These are phyloP conservation scores for Microsporum ferrugineum DNA, from an alignment of 2,329 filamentous ascomycete species.

Conservation along the genomic window DNA sequence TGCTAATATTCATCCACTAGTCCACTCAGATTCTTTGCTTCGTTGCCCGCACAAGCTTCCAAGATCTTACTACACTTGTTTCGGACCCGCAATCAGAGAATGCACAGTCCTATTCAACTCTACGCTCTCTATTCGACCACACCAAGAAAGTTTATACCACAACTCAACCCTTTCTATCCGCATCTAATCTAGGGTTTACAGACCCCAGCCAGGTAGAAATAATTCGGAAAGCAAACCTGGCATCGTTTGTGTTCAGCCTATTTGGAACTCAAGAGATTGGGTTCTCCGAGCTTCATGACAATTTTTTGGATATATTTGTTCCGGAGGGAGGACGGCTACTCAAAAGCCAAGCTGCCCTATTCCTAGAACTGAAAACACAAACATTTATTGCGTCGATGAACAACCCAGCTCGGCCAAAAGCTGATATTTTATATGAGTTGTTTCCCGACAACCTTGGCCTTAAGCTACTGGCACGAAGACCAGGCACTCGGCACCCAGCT, in stretches of 20 bases:
- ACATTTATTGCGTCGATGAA: slow-evolving; percentile 53
- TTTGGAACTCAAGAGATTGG: slow-evolving; percentile 54
- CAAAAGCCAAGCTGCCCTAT: slow-evolving; percentile 50
- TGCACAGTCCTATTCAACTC: slow-evolving; percentile 50
- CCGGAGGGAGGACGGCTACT: slow-evolving; percentile 47
- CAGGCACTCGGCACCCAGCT: slow-evolving; percentile 43
- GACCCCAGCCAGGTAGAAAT: slow-evolving; percentile 45
- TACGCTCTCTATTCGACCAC: slow-evolving; percentile 52
- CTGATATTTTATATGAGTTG: slow-evolving; percentile 47
- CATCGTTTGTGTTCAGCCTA: slow-evolving; percentile 52
- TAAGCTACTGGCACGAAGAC: slow-evolving; percentile 43
- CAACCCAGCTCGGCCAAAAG: slow-evolving; percentile 43
- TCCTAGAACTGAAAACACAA: slow-evolving; percentile 55
- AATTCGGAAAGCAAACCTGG: slow-evolving; percentile 53
- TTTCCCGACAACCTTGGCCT: slow-evolving; percentile 49
- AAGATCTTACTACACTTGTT: slow-evolving; percentile 47
- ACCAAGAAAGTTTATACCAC: slow-evolving; percentile 51
- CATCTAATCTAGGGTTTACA: slow-evolving; percentile 41
- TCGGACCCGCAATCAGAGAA: slow-evolving; percentile 44
- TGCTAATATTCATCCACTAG: slow-evolving; percentile 25
- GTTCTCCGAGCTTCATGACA: slow-evolving; percentile 52
- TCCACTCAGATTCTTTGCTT: slow-evolving; percentile 49
- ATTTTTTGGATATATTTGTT: slow-evolving; percentile 54
- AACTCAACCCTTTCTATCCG: slow-evolving; percentile 45
- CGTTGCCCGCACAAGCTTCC: slow-evolving; percentile 45